Evolutionary conservation across 2,329 filamentous ascomycete species (phyloP).

Genomic region (Teratosphaeria gauchensis): DNA sequence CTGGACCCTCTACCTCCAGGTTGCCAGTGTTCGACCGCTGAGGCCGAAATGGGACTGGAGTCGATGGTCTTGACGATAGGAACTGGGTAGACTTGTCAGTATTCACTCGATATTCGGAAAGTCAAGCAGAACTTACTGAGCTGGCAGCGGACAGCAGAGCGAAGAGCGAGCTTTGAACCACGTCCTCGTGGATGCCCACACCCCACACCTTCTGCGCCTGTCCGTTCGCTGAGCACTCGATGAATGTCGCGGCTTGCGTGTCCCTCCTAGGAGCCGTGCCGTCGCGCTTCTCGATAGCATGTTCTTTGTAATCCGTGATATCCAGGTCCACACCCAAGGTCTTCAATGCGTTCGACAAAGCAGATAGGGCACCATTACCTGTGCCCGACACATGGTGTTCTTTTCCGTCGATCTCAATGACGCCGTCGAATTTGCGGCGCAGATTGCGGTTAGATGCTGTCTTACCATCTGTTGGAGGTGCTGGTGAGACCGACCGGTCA

Average conservation of each 20-base stretch:
- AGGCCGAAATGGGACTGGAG: slow-evolving; percentile 54
- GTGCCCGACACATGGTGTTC: slow-evolving; percentile 71
- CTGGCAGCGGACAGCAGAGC: slow-evolving; percentile 77
- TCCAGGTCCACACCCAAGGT: slow-evolving; percentile 76
- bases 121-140: slow-evolving; percentile 53
- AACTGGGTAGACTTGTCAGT: slow-evolving; percentile 45
- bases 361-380: slow-evolving; percentile 86
- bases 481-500: slow-evolving; percentile 69
- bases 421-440: slow-evolving; percentile 72
- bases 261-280: slow-evolving; percentile 46
- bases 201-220: slow-evolving; percentile 72
- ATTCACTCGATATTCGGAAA: neutral
- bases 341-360: slow-evolving; percentile 70
- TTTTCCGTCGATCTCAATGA: slow-evolving; percentile 69
- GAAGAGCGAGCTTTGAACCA: slow-evolving; percentile 79
- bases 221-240: slow-evolving; percentile 59
- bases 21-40: slow-evolving; percentile 42
- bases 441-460: slow-evolving; percentile 58
- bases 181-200: slow-evolving; percentile 84
- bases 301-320: slow-evolving; percentile 91
- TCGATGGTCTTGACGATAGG: slow-evolving; percentile 58
- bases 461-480: slow-evolving; percentile 56
- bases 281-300: slow-evolving; percentile 52
- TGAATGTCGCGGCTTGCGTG: slow-evolving; percentile 91
- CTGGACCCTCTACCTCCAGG: slow-evolving; percentile 15